Percentiles rank a stretch among this genome's conserved stretches.
phyloP scores from a whole-genome alignment of 2,329 filamentous ascomycete genomes.

The Fonsecaea nubica region DNA sequence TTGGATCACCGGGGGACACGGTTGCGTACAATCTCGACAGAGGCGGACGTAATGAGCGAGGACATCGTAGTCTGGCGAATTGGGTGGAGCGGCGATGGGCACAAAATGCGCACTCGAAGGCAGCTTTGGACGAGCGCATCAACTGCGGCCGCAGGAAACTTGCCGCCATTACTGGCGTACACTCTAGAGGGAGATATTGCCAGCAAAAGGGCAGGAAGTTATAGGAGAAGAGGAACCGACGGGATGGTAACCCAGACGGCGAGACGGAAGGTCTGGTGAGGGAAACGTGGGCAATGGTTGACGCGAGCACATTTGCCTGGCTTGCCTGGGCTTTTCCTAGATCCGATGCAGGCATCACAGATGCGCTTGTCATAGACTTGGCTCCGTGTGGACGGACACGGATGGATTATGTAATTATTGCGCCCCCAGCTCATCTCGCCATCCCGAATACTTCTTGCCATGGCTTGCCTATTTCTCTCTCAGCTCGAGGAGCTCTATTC shows the following conservation, averaged over 20 bases:
- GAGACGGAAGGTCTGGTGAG: slow-evolving; percentile 15
- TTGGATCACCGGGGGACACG: slow-evolving; percentile 52
- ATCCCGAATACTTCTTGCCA: background rate
- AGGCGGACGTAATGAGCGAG: slow-evolving; percentile 49
- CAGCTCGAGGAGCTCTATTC: slow-evolving; percentile 9
- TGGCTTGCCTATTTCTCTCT: too few relatives aligned
- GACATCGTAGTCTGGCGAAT: slow-evolving; percentile 47
- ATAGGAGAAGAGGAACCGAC: slow-evolving; percentile 10
- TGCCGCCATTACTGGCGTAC: slow-evolving; percentile 36
- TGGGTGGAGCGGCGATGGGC: slow-evolving; percentile 50
- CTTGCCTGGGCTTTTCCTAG: background rate
- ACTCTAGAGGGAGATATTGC: slow-evolving; percentile 15
- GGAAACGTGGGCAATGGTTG: slow-evolving; percentile 24
- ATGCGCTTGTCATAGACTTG: slow-evolving; percentile 19
- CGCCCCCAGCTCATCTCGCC: slow-evolving; percentile 6
- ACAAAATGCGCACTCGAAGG: slow-evolving; percentile 60
- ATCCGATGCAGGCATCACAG: background rate
- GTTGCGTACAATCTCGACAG: slow-evolving; percentile 53
- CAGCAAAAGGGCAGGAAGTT: background rate
- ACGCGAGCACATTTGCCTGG: slow-evolving; percentile 36
- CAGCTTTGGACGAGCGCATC: slow-evolving; percentile 56
- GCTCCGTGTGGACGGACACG: background rate
- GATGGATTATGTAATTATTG: background rate
- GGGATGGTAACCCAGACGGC: slow-evolving; percentile 10
- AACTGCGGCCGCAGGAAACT: slow-evolving; percentile 39